Evolutionary conservation across 805 yeast species (phyloP).

Genomic region (Clavispora vitiphila): DNA sequence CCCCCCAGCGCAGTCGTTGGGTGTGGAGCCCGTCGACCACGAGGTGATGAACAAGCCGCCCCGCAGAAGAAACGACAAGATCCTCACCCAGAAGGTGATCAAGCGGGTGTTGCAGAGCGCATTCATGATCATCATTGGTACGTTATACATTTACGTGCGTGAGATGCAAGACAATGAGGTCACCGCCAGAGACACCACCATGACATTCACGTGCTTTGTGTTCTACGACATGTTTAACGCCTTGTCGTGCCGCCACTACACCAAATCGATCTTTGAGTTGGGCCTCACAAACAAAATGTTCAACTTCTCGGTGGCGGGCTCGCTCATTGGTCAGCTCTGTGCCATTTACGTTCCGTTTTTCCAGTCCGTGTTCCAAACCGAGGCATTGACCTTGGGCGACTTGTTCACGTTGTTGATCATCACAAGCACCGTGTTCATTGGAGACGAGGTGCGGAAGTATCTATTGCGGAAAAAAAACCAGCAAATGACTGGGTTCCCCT

Average conservation of each 20-base stretch:
- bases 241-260: conserved; percentile 81
- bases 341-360: conserved; percentile 92
- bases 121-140: conserved; percentile 71
- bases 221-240: conserved; percentile 97
- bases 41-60: conserved; percentile 98
- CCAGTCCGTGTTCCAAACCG: conserved; percentile 92
- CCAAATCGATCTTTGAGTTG: conserved; percentile 76
- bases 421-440: conserved; percentile 78
- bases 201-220: conserved; percentile 98
- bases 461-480: conserved; percentile 20
- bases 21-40: conserved; percentile 96
- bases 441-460: conserved; percentile 76
- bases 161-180: conserved; percentile 83
- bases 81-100: conserved; percentile 65
- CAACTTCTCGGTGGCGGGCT: conserved; percentile 85
- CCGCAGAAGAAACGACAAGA: conserved; percentile 79
- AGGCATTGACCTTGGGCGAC: conserved; percentile 72
- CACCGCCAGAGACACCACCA: conserved; percentile 94
- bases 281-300: conserved; percentile 87
- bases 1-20: conserved; percentile 96
- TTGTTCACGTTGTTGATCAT: conserved; percentile 55
- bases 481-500: conserved; percentile 10
- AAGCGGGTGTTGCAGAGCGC: conserved; percentile 77
- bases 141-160: conserved; percentile 76
- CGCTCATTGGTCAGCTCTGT: conserved; percentile 83